Percentiles rank a stretch among this genome's conserved stretches.
Evolutionary conservation across 163 green algal species (phyloP).

Genomic region (Picocystis sp.): DNA sequence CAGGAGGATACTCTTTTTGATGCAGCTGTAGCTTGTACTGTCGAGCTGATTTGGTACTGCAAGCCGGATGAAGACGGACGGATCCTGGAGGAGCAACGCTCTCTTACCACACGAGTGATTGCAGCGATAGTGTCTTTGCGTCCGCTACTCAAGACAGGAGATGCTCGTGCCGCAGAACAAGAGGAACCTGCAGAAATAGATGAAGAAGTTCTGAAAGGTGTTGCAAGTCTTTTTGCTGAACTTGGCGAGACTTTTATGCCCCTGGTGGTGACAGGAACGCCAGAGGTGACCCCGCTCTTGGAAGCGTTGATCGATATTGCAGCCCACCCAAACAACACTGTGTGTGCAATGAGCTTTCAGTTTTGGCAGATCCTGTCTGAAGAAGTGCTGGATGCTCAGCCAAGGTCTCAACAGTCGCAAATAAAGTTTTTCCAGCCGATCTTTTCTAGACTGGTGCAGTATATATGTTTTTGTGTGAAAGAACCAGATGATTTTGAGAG

Average conservation of each 20-base stretch:
- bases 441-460: constrained; percentile 16
- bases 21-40: constrained; percentile 7
- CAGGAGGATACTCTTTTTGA: neutral
- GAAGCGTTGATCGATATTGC: constrained; percentile 76
- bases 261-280: constrained; percentile 43
- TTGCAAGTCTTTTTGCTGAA: constrained; percentile 81
- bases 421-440: constrained; percentile 13
- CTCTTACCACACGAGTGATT: constrained; percentile 18
- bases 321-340: constrained; percentile 48
- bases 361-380: constrained; percentile 73
- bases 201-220: constrained; percentile 38
- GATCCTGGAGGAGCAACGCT: constrained; percentile 5
- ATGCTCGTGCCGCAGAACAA: constrained; percentile 21
- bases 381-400: constrained; percentile 25
- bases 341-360: constrained; percentile 69
- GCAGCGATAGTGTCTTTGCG: constrained; percentile 27
- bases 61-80: constrained; percentile 9
- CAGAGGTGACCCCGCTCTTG: constrained; percentile 36
- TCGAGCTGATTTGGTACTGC: constrained; percentile 62
- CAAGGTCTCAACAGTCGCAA: constrained; percentile 3
- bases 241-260: constrained; percentile 70
- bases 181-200: constrained; percentile 14
- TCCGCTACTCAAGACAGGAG: constrained; percentile 28
- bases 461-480: constrained; percentile 16
- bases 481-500: constrained; percentile 26